These are phyloP conservation scores for Crithidia fasciculata DNA, from an alignment of 208 protist species.

Conservation along the genomic window DNA sequence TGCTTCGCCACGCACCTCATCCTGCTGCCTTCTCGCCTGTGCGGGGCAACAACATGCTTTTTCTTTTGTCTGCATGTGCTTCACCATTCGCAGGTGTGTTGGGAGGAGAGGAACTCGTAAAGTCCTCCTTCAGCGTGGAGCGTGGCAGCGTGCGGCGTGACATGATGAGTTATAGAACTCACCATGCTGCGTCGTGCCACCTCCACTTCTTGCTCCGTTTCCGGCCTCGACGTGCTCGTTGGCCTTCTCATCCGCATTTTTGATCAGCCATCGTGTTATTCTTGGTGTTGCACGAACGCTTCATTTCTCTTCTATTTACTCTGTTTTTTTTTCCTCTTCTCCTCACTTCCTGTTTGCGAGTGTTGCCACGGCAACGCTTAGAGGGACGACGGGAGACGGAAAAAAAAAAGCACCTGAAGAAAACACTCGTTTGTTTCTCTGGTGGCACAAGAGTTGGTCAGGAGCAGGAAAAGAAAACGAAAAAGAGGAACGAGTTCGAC, in stretches of 20 bases:
- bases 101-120: not conserved
- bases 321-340: not conserved
- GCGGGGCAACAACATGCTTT: no score
- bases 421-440: not conserved
- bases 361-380: no score
- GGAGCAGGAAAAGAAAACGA: not conserved
- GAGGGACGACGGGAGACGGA: not conserved
- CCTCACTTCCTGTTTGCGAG: no score
- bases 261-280: constrained; percentile 7
- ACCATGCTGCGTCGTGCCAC: not conserved
- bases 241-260: not conserved
- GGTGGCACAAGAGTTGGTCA: not conserved
- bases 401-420: not conserved
- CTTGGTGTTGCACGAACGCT: not conserved
- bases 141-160: not conserved
- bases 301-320: not conserved
- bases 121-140: not conserved
- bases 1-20: no score
- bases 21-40: no score
- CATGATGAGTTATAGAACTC: not conserved
- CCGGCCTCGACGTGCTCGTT: not conserved
- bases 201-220: not conserved
- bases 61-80: not conserved
- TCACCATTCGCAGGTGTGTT: not conserved
- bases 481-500: constrained; percentile 18